Conservation (phyloP, 2,329 filamentous ascomycete species). For the Verticillium alfalfae region DNA sequence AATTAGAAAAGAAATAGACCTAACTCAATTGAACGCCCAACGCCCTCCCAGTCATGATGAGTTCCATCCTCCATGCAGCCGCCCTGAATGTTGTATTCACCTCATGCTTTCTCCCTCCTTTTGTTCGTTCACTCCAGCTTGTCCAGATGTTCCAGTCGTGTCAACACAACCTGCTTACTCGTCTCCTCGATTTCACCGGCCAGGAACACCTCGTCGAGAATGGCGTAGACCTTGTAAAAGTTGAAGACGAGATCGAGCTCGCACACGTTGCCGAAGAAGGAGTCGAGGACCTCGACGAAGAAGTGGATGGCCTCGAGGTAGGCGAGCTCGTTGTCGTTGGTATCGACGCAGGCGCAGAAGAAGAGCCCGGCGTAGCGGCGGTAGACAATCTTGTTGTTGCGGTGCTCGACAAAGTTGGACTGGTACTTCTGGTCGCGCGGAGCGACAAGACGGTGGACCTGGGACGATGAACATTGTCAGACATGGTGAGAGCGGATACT, state of each 20-base stretch:
- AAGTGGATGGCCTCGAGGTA: slow-evolving; percentile 98
- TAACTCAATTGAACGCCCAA: background rate
- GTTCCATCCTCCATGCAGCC: background rate
- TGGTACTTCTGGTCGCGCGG: slow-evolving; percentile 99
- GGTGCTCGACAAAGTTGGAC: slow-evolving; percentile 97
- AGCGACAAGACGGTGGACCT: slow-evolving; percentile 95
- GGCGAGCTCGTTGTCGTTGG: slow-evolving; percentile 96
- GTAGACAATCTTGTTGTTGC: slow-evolving; percentile 95
- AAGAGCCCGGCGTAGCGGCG: slow-evolving; percentile 95
- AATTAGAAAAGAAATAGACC: background rate
- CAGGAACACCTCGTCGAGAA: slow-evolving; percentile 95
- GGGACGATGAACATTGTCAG: slow-evolving; percentile 3
- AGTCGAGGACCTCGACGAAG: slow-evolving; percentile 97
- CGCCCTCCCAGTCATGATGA: background rate
- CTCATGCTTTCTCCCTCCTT: background rate
- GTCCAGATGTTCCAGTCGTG: slow-evolving; percentile 88
- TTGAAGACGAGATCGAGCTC: slow-evolving; percentile 88
- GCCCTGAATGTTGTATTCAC: background rate
- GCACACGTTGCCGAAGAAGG: slow-evolving; percentile 98
- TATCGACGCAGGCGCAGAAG: slow-evolving; percentile 98
- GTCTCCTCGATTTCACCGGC: slow-evolving; percentile 98
- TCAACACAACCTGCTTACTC: slow-evolving; percentile 95
- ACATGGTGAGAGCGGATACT: background rate
- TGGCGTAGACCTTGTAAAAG: slow-evolving; percentile 90
- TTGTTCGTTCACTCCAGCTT: slow-evolving; percentile 68